Conservation (phyloP, 805 yeast species). For the Yarrowia deformans region DNA sequence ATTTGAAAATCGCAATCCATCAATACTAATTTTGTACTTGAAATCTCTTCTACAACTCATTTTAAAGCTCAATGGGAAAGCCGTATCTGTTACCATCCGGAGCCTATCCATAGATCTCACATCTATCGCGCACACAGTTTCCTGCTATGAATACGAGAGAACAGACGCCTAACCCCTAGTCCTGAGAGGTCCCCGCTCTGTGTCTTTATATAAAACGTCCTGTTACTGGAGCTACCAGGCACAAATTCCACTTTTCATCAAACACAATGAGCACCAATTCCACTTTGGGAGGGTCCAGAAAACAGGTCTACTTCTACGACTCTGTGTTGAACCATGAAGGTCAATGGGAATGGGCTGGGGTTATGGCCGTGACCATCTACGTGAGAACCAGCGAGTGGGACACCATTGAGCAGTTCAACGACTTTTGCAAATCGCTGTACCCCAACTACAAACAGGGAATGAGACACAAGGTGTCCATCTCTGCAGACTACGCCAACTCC, state of each 20-base stretch:
- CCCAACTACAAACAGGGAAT: conserved; percentile 14
- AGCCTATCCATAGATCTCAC: not conserved
- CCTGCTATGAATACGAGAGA: not conserved
- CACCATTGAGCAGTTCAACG: conserved; percentile 14
- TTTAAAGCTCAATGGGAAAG: not conserved
- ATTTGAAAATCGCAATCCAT: not conserved
- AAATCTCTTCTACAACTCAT: not conserved
- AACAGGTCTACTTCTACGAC: conserved; percentile 26
- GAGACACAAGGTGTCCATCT: conserved; percentile 20
- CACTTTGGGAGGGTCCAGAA: conserved; percentile 13
- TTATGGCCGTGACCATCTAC: not conserved
- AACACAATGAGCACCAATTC: conserved; percentile 9
- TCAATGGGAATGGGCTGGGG: conserved; percentile 24
- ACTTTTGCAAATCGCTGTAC: conserved; percentile 12
- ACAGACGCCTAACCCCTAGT: conserved; percentile 17
- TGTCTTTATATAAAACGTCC: not conserved
- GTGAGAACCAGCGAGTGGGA: conserved; percentile 20
- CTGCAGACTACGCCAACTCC: conserved; percentile 9
- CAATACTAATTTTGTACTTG: not conserved
- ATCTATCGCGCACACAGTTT: not conserved
- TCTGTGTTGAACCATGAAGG: conserved; percentile 19
- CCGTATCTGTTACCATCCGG: not conserved
- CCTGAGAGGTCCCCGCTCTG: not conserved
- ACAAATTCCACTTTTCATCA: not conserved
- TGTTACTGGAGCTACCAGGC: not conserved